Base-by-base conservation (phyloP, 306 rosid genomes). In the Mucuna pruriens region DNA sequence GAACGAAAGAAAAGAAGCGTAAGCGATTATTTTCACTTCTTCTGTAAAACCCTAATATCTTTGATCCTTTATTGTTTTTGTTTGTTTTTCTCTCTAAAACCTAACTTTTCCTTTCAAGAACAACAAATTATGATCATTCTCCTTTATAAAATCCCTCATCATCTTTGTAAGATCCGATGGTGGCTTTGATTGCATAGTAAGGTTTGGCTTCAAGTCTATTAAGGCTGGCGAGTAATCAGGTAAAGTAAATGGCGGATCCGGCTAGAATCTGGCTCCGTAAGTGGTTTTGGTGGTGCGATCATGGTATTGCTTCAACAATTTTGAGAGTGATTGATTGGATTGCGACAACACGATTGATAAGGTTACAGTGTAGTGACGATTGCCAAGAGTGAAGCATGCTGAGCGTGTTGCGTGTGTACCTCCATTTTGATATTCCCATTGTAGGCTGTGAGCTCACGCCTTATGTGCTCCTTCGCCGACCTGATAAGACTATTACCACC, bases 401-500 rank as follows among this genome's bases (percentile, higher is more conserved):
- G 94, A 96, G 84, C 88, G 99, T 96, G 97, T 83, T 92, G 66
- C 99, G 97, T 0, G 97, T 96, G 94, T 98, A 96, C 49, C 95
- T 96, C 33, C 99, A 98, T 29, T 93, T 98, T 77, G 99, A 96
- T 77, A 96, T 96, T 81, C 99, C 99, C 85, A 93, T 96, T 87
- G 98, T 96, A 40, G 99, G 98, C 54, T 96, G 99, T 87, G 99
- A 96, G 88, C 98, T 96, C 83, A 88, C 99, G 84, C 99, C 99
- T 48, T 96, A 96, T 85, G 97, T 96, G 36, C 97, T 93, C 82
- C 82, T 93, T 12, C 97, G 97, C 70, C 94, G 97, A 22, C 94
- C 97, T 2, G 97, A 96, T 36, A 96, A 85, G 80, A 70, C 86
- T n/a, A 80, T 84, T 71, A 68, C 87, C 49, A 90, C 94, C 57